A percentile compares a stretch with the other conserved stretches of the same genome.
These are phyloP conservation scores for Effrenium voratum DNA, from an alignment of 73 alveolate genomes.

Conservation along the genomic window DNA sequence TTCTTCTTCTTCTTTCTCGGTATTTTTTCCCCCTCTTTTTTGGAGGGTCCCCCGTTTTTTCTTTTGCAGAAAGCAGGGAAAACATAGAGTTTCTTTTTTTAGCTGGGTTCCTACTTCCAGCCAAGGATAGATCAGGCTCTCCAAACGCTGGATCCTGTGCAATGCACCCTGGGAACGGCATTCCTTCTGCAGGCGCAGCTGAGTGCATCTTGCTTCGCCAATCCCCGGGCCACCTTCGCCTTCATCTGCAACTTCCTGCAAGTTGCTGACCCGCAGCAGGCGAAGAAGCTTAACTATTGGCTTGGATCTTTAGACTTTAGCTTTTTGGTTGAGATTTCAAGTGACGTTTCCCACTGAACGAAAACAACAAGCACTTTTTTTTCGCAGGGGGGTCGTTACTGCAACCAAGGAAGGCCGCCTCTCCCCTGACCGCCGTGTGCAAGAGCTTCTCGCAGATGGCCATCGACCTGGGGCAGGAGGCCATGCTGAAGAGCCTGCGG, in stretches of 20 bases:
- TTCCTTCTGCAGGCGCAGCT: conserved; percentile 62
- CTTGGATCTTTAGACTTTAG: no score
- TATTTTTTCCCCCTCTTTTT: no score
- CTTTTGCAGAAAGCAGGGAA: no score
- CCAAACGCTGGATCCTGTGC: conserved; percentile 85
- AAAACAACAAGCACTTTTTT: no score
- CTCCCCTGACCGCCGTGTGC: conserved; percentile 86
- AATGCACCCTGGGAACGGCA: conserved; percentile 9
- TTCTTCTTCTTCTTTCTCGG: no score
- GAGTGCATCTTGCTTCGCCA: conserved; percentile 53
- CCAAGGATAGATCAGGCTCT: conserved; percentile 70
- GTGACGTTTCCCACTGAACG: no score
- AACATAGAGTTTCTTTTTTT: no score
- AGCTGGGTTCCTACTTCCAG: no score
- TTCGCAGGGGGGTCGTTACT: no score
- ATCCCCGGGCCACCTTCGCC: conserved; percentile 80
- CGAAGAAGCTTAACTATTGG: no score
- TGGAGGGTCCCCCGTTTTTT: no score
- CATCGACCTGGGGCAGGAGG: conserved; percentile 47
- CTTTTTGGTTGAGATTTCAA: no score
- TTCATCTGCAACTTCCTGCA: conserved; percentile 87
- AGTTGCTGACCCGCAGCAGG: conserved; percentile 23
- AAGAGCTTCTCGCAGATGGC: conserved; percentile 80
- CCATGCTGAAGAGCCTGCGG: conserved; percentile 48
- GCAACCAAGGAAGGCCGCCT: conserved; percentile 52